These are phyloP conservation scores for Colletotrichum trifolii DNA, from an alignment of 2,329 filamentous ascomycete genomes.

Conservation along the genomic window DNA sequence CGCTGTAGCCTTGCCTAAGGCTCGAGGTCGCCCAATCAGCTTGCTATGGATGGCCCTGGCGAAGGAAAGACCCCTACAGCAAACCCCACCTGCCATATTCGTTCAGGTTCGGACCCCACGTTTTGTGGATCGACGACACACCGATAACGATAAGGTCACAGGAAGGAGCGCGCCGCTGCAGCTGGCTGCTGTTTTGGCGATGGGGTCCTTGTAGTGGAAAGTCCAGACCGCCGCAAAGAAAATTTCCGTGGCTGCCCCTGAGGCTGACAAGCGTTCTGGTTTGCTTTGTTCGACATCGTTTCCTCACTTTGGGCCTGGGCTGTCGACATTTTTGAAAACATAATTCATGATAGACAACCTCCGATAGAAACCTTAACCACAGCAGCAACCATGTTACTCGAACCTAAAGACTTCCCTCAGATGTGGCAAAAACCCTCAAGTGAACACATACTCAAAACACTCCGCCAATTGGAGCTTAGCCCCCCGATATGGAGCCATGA, in stretches of 20 bases:
- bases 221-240: constrained; percentile 33
- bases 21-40: constrained; percentile 35
- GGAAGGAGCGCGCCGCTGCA: constrained; percentile 12
- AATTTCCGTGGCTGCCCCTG: constrained; percentile 16
- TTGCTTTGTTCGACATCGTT: constrained; percentile 3
- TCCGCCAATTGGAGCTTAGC: constrained; percentile 74
- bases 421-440: constrained; percentile 81
- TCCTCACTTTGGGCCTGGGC: background rate
- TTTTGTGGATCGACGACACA: background rate
- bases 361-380: constrained; percentile 23
- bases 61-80: constrained; percentile 18
- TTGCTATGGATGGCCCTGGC: background rate
- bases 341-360: constrained; percentile 13
- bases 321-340: background rate
- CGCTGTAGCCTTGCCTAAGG: constrained; percentile 34
- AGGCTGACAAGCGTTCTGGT: background rate
- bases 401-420: constrained; percentile 77
- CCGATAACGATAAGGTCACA: constrained; percentile 27
- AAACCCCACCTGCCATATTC: constrained; percentile 31
- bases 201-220: constrained; percentile 23
- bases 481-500: constrained; percentile 75
- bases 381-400: constrained; percentile 44
- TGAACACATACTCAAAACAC: constrained; percentile 69
- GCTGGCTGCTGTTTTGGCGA: constrained; percentile 25
- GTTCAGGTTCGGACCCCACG: constrained; percentile 3